Evolutionary conservation across 441 rosid species (phyloP), one percentile per base, ranked within the genome.

Genomic region (Geranium incanum): DNA sequence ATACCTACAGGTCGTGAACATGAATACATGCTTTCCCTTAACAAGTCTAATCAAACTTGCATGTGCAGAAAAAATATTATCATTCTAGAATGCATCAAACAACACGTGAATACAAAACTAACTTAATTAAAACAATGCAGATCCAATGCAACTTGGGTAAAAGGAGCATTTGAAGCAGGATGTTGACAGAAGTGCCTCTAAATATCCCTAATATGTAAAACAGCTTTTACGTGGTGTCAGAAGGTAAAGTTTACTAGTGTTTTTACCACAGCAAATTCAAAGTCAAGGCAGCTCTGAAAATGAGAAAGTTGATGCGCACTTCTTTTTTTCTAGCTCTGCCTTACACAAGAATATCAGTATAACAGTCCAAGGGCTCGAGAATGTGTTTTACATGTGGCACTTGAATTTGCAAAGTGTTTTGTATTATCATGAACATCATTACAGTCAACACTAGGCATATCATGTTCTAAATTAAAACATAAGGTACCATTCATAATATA

Each of bases 1-100:
- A 69, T 36, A 52, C 73, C 99, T 94, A 82, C 75, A 81, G 39
- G 63, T 70, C 39, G 71, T 12, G 74, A 79, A 71, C 70, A 71
- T 66, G 12, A 69, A 50, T 21, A 72, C 62, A 28, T 39, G 68
- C 41, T 74, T 52, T 1, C 74, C 65, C 66, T 72, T 66, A 45
- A 5, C 15, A 21, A 21, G 21, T 21, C 21, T 21, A 21, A 21
- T 21, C 21, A 21, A 21, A 21, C 21, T 21, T 21, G 21, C 21
- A 21, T 21, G 21, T 21, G 21, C 21, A 21, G 21, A 21, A 21
- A 21, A 21, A 21, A 21, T 21, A 21, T 21, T 21, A 21, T 21
- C 21, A 21, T 21, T 21, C 21, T 21, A 21, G 21, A 21, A 21
- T 21, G 21, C 21, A 21, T 21, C 21, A 21, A 21, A 21, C 21